Evolutionary conservation across 2,329 filamentous ascomycete genomes (phyloP).

Genomic region (Leptodontidium sp.): DNA sequence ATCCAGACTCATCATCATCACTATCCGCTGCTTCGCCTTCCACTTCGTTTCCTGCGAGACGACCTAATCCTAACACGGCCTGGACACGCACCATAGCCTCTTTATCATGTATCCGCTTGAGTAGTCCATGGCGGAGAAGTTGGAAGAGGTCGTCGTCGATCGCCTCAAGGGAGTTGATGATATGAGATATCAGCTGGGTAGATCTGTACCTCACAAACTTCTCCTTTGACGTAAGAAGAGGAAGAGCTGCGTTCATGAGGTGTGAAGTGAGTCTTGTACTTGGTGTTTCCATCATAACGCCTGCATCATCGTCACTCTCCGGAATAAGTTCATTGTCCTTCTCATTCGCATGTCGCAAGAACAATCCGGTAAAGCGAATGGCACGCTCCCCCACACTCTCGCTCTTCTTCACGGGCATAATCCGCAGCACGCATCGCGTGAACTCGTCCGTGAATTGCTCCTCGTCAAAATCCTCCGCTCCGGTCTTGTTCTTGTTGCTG

Average conservation of each 20-base stretch:
- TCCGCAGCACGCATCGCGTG: constrained; percentile 79
- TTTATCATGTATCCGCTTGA: constrained; percentile 91
- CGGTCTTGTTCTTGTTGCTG: constrained; percentile 59
- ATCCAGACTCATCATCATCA: constrained; percentile 71
- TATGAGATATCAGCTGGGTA: constrained; percentile 88
- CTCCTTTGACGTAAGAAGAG: constrained; percentile 85
- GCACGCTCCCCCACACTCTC: constrained; percentile 87
- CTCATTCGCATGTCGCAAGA: constrained; percentile 75
- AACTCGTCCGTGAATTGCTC: constrained; percentile 89
- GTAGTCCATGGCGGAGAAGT: constrained; percentile 77
- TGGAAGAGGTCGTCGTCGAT: constrained; percentile 94
- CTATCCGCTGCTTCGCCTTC: constrained; percentile 76
- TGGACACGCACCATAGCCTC: constrained; percentile 92
- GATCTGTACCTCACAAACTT: constrained; percentile 90
- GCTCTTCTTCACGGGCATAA: constrained; percentile 89
- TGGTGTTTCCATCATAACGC: constrained; percentile 81
- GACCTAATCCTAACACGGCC: constrained; percentile 87
- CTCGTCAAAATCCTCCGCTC: constrained; percentile 77
- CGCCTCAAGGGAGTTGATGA: constrained; percentile 90
- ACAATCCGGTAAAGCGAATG: constrained; percentile 87
- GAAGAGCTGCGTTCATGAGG: constrained; percentile 76
- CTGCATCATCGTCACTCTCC: constrained; percentile 72
- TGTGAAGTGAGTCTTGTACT: constrained; percentile 79
- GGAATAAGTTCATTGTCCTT: constrained; percentile 73
- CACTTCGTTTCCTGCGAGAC: constrained; percentile 80